Conservation (phyloP, 176 grass and related monocot species). For the maize (Zea mays) region Zm-B73-REFERENCE-NAM-5.0 NC_050098.1:158075001-158075500, state of each 20-base stretch:
- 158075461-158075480: neutral
- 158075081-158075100: conserved; percentile 61
- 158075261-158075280: conserved; percentile 50
- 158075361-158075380: conserved; percentile 1
- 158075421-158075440: conserved; percentile 8
- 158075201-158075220: conserved; percentile 50
- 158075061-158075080: conserved; percentile 58
- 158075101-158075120: conserved; percentile 18
- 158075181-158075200: neutral
- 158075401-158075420: neutral
- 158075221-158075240: conserved; percentile 48
- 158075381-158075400: neutral
- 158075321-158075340: neutral
- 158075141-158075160: conserved; percentile 14
- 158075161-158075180: conserved; percentile 7
- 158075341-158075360: conserved; percentile 16
- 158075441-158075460: neutral
- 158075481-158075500: conserved; percentile 18
- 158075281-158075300: neutral
- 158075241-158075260: conserved; percentile 65
- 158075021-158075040: conserved; percentile 76
- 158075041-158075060: conserved; percentile 60
- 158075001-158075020: conserved; percentile 77
- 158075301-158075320: conserved; percentile 30
- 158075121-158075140: conserved; percentile 1